Conservation (phyloP, 306 rosid genomes). For the Vigna radiata region DNA sequence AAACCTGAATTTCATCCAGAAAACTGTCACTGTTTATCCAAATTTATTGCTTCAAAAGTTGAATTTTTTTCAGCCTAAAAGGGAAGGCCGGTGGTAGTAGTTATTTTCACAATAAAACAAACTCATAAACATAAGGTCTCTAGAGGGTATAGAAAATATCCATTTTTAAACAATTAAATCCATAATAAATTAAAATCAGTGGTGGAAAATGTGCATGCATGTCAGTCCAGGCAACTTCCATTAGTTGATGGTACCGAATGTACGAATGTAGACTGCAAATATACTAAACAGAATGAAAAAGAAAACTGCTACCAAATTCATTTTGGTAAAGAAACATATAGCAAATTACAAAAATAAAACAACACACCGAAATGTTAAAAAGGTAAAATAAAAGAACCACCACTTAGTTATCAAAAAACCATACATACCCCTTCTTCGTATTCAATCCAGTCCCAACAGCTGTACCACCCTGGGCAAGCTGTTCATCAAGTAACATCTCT, state of each 20-base stretch:
- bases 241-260: not conserved
- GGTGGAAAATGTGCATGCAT: not conserved
- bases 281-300: constrained; percentile 27
- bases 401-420: constrained; percentile 33
- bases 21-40: constrained; percentile 31
- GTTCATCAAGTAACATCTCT: constrained; percentile 56
- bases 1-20: constrained; percentile 61
- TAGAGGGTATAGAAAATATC: constrained; percentile 3
- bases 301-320: constrained; percentile 18
- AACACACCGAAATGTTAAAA: constrained; percentile 3
- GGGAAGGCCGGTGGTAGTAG: not conserved
- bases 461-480: constrained; percentile 99
- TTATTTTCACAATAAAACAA: constrained; percentile 23
- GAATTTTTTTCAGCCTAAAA: constrained; percentile 30
- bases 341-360: not conserved
- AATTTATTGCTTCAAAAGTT: constrained; percentile 12
- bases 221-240: constrained; percentile 16
- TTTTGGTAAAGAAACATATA: constrained; percentile 10
- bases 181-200: constrained; percentile 17
- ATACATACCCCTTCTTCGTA: constrained; percentile 93
- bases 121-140: constrained; percentile 6
- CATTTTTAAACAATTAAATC: constrained; percentile 16
- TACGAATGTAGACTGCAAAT: constrained; percentile 14
- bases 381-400: constrained; percentile 21
- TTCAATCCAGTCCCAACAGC: constrained; percentile 99